These are phyloP conservation scores for Colletotrichum brevisporum DNA, from an alignment of 2,329 filamentous ascomycete genomes.

Conservation along the genomic window DNA sequence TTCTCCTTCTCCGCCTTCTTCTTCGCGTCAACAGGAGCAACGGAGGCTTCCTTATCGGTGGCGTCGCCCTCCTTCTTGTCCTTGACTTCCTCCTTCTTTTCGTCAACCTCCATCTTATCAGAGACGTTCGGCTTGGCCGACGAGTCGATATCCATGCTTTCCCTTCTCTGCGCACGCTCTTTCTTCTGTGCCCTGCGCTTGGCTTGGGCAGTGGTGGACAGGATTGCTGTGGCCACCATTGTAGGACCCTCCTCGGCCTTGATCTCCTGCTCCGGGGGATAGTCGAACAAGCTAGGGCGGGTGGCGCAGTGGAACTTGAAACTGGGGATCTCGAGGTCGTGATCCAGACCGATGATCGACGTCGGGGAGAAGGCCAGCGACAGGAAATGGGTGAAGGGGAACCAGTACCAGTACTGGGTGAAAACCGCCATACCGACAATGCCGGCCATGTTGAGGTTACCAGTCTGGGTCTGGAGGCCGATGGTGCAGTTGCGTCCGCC, in stretches of 20 bases:
- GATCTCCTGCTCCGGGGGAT: slow-evolving; percentile 95
- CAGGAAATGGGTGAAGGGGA: slow-evolving; percentile 97
- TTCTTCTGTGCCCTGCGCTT: slow-evolving; percentile 96
- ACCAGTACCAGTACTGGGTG: slow-evolving; percentile 99
- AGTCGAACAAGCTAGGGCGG: slow-evolving; percentile 95
- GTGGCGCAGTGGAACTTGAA: slow-evolving; percentile 98
- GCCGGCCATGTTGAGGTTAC: slow-evolving; percentile 98
- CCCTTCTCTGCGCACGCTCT: slow-evolving; percentile 87
- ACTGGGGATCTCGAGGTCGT: slow-evolving; percentile 91
- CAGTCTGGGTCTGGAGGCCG: slow-evolving; percentile 95
- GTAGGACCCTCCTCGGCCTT: slow-evolving; percentile 95
- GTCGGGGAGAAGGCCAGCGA: slow-evolving; percentile 97
- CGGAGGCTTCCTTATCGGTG: slow-evolving; percentile 67
- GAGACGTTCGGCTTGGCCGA: slow-evolving; percentile 71
- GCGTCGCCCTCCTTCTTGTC: slow-evolving; percentile 70
- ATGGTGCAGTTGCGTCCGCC: slow-evolving; percentile 99
- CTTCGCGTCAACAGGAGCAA: slow-evolving; percentile 72
- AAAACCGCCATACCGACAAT: slow-evolving; percentile 99
- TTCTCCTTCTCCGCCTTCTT: slow-evolving; percentile 97
- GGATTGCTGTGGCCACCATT: slow-evolving; percentile 92
- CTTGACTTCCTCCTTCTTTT: slow-evolving; percentile 72
- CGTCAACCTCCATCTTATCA: slow-evolving; percentile 92
- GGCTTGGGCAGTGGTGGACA: slow-evolving; percentile 97
- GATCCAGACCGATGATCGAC: slow-evolving; percentile 93
- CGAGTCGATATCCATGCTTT: slow-evolving; percentile 96